phyloP scores from a whole-genome alignment of 257 asterid genomes.

The Solanum neorickii region DNA sequence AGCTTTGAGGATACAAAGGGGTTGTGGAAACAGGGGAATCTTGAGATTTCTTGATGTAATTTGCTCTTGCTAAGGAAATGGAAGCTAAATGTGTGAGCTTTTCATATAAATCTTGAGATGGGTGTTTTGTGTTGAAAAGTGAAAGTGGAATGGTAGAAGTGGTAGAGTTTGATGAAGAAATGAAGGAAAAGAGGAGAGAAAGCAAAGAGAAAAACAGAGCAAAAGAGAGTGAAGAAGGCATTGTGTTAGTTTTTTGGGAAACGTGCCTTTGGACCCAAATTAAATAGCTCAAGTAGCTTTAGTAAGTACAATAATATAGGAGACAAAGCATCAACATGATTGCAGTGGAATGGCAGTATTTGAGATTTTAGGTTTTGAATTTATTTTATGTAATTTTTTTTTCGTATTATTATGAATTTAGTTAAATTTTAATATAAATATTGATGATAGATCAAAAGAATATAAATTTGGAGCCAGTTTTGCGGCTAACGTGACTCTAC shows the following conservation, averaged over 20 bases:
- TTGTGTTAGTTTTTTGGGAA: constrained; percentile 5
- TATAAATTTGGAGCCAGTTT: background rate
- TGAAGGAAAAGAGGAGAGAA: constrained; percentile 4
- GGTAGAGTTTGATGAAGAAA: constrained; percentile 23
- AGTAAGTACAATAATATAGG: background rate
- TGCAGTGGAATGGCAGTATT: background rate
- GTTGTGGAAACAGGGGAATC: constrained; percentile 32
- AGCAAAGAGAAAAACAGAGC: constrained; percentile 14
- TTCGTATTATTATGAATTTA: no score
- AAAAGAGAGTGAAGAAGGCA: constrained; percentile 27
- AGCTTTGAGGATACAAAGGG: constrained; percentile 49
- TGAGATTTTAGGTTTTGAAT: background rate
- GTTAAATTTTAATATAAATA: rapidly evolving
- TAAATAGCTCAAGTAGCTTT: background rate
- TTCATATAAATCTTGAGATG: constrained; percentile 38
- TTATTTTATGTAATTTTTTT: no score
- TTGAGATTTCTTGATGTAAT: constrained; percentile 38
- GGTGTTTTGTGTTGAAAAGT: constrained; percentile 21
- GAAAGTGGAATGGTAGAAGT: constrained; percentile 41
- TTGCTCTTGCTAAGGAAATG: constrained; percentile 64
- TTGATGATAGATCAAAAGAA: rapidly evolving
- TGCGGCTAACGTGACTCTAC: background rate
- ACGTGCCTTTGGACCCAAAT: constrained; percentile 5
- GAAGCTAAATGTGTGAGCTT: constrained; percentile 51
- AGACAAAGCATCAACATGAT: background rate